Evolutionary conservation across 345 rosid species (phyloP).

Genomic region (Viola odorata): DNA sequence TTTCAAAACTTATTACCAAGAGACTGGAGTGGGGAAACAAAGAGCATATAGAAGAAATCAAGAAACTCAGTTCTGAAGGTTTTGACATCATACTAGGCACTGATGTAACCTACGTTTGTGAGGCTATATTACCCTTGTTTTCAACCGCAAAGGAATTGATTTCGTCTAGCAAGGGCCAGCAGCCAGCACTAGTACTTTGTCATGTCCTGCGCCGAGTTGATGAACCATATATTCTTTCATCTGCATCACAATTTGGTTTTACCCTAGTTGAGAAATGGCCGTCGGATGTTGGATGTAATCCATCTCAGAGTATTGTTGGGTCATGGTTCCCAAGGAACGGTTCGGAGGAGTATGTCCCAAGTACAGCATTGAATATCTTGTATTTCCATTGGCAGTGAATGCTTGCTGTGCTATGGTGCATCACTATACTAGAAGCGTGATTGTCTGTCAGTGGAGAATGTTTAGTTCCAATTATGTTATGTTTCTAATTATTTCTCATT

Average conservation of each 20-base stretch:
- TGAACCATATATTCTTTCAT: conserved; percentile 56
- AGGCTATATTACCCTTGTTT: conserved; percentile 66
- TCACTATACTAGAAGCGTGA: no score
- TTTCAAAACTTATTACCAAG: conserved; percentile 39
- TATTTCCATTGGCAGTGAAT: conserved; percentile 44
- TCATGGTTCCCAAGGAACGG: conserved; percentile 50
- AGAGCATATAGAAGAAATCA: conserved; percentile 49
- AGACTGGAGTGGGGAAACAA: conserved; percentile 74
- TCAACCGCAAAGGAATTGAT: conserved; percentile 64
- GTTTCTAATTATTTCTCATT: no score
- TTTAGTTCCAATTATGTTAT: no score
- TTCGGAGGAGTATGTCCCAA: conserved; percentile 30
- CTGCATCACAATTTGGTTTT: conserved; percentile 64
- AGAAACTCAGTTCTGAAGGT: conserved; percentile 34
- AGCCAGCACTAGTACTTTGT: conserved; percentile 60
- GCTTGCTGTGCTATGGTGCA: not conserved
- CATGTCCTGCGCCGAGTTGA: conserved; percentile 73
- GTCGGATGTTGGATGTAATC: conserved; percentile 16
- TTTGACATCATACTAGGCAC: conserved; percentile 79
- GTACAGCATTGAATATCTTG: conserved; percentile 62
- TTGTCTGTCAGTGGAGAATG: no score
- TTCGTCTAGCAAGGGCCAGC: conserved; percentile 22
- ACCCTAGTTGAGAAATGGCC: conserved; percentile 67
- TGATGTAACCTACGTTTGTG: conserved; percentile 67
- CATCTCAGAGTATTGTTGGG: conserved; percentile 34